Conservation (phyloP, 2,329 filamentous ascomycete species). For the Venturia oleaginea region DNA sequence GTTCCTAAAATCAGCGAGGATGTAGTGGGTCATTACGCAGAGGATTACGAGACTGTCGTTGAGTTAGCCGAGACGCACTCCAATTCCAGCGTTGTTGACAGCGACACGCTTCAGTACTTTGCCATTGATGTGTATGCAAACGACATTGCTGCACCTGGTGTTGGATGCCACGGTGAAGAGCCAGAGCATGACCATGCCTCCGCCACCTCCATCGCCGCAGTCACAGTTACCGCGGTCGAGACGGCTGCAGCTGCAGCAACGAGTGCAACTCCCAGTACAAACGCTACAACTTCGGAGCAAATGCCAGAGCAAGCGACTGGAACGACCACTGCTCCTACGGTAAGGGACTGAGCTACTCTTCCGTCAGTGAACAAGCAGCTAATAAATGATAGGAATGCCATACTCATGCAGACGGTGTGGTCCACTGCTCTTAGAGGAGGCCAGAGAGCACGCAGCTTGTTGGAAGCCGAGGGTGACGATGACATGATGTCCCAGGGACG, state of each 20-base stretch:
- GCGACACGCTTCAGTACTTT: conserved; percentile 58
- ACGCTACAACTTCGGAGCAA: neutral
- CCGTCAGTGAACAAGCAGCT: neutral
- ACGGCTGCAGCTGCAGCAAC: neutral
- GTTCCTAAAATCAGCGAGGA: conserved; percentile 51
- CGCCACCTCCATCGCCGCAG: neutral
- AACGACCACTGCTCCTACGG: neutral
- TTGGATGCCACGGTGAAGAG: conserved; percentile 46
- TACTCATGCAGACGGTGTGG: neutral
- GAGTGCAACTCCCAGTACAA: neutral
- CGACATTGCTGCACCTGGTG: conserved; percentile 54
- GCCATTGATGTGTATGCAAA: conserved; percentile 59
- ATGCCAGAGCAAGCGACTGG: neutral
- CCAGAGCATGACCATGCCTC: conserved; percentile 3
- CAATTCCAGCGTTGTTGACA: conserved; percentile 46
- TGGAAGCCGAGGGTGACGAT: neutral
- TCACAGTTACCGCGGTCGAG: neutral
- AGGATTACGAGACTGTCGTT: conserved; percentile 47
- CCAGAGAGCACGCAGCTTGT: neutral
- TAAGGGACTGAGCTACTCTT: neutral
- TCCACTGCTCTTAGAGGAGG: neutral
- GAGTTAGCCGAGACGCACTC: conserved; percentile 43
- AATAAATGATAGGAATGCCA: neutral
- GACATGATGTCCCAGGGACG: neutral
- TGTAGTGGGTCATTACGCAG: conserved; percentile 53